phyloP scores from a whole-genome alignment of 306 rosid genomes.

The Parietaria judaica region DNA sequence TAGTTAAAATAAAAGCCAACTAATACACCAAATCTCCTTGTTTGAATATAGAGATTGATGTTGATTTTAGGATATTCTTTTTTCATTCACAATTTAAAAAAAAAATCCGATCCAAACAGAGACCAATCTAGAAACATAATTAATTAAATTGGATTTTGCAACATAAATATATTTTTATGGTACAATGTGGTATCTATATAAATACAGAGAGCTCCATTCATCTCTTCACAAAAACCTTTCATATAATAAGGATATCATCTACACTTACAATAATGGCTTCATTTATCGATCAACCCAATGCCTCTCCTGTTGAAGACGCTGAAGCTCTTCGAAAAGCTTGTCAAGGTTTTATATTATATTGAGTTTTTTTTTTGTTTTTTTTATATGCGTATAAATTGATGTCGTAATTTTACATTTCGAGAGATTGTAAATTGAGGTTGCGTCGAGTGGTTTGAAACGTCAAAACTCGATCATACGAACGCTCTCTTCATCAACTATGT shows the following conservation, averaged over 20 bases:
- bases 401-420: too few species aligned
- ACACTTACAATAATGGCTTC: slow-evolving; percentile 40
- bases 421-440: too few species aligned
- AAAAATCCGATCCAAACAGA: not conserved
- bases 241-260: too few species aligned
- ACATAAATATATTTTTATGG: not conserved
- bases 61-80: slow-evolving; percentile 5
- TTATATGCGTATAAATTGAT: not conserved
- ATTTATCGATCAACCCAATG: slow-evolving; percentile 26
- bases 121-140: not conserved
- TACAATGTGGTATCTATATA: not conserved
- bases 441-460: too few species aligned
- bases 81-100: not conserved
- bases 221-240: too few species aligned
- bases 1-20: slow-evolving; percentile 10
- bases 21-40: slow-evolving; percentile 9
- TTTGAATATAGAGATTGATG: not conserved
- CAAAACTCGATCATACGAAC: too few species aligned
- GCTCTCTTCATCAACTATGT: too few species aligned
- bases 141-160: too few species aligned
- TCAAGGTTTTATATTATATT: slow-evolving; percentile 25
- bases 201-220: too few species aligned
- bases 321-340: slow-evolving; percentile 47
- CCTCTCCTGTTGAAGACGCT: slow-evolving; percentile 52
- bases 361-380: not conserved